Evolutionary conservation across 1,284 basidiomycete genomes (phyloP), one percentile per base, ranked within the genome.

Genomic region (Bjerkandera adusta): DNA sequence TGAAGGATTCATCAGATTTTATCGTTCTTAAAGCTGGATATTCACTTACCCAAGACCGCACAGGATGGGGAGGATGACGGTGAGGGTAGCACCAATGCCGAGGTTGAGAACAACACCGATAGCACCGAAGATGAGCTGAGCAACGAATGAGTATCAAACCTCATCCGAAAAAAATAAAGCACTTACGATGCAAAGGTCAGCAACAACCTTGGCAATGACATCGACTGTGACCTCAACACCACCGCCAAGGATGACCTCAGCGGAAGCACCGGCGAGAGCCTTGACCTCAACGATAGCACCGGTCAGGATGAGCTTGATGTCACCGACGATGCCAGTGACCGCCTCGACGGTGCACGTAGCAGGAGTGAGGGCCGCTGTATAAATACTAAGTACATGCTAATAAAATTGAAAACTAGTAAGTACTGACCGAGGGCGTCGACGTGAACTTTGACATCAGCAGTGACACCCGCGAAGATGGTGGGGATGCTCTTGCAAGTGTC

Each of bases 31-130:
- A 18, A 15, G 30, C n/a, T 3, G 36, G 25, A 34, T 5, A 16
- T n/a, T 5, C 3, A 57, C 64, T 42, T 56, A 68, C 65, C 55
- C 61, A 27, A 75, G 61, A n/a, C 43, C 53, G 18, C 38, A 45
- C 35, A 72, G 54, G 12, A 65, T 29, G 8, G 48, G 39, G n/a
- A 54, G 36, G 35, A 72, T 48, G 13, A 59, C 58, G 4, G 52
- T 41, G 21, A 51, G 45, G 36, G 64, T 53, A 16, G 57, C 55
- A 15, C 50, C 45, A 35, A 52, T 57, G 30, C 66, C 64, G 20
- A 71, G 47, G 25, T 60, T 57, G 18, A 74, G 57, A 44, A 71
- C 62, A 16, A 59, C 58, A n/a, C 57, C 59, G 43, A 71, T 51
- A 16, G 69, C 70, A n/a, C 36, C 49, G 54, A 73, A 63, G 41